These are phyloP conservation scores for Penicillium paxilli DNA, from an alignment of 495 filamentous ascomycete species.

Conservation along the genomic window DNA sequence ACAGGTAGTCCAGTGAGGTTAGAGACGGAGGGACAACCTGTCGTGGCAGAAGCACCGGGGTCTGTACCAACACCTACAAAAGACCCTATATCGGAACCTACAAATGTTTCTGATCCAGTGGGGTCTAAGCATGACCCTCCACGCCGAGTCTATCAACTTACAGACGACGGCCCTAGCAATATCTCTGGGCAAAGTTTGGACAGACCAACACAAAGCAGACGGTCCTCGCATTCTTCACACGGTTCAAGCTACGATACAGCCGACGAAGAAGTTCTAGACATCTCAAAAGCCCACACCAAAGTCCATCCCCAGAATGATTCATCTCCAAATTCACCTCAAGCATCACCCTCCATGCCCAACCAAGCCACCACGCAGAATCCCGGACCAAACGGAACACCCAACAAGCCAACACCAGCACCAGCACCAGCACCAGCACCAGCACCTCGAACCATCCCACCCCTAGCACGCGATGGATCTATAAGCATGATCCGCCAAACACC, in stretches of 20 bases:
- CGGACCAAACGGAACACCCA: neutral
- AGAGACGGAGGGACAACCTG: neutral
- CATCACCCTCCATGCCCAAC: neutral
- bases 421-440: neutral
- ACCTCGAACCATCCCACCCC: too few species aligned
- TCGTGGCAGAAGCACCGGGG: neutral
- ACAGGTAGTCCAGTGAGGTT: neutral
- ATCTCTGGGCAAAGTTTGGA: neutral
- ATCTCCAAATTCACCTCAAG: neutral
- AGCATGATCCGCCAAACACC: slow-evolving; percentile 8
- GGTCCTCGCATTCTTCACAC: slow-evolving; percentile 20
- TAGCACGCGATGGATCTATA: slow-evolving; percentile 1
- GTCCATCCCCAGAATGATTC: neutral
- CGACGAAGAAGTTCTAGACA: slow-evolving; percentile 29
- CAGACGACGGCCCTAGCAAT: neutral
- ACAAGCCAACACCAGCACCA: neutral
- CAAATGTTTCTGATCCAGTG: neutral
- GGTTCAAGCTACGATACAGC: slow-evolving; percentile 39
- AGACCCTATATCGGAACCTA: neutral
- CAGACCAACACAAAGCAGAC: slow-evolving; percentile 10
- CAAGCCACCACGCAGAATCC: neutral
- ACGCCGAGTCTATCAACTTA: neutral
- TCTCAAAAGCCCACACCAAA: slow-evolving; percentile 6
- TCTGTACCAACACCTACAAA: neutral
- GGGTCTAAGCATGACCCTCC: neutral